These are phyloP conservation scores for Rhododendron mucronatum DNA, from an alignment of 148 eudicot species.

Conservation along the genomic window DNA sequence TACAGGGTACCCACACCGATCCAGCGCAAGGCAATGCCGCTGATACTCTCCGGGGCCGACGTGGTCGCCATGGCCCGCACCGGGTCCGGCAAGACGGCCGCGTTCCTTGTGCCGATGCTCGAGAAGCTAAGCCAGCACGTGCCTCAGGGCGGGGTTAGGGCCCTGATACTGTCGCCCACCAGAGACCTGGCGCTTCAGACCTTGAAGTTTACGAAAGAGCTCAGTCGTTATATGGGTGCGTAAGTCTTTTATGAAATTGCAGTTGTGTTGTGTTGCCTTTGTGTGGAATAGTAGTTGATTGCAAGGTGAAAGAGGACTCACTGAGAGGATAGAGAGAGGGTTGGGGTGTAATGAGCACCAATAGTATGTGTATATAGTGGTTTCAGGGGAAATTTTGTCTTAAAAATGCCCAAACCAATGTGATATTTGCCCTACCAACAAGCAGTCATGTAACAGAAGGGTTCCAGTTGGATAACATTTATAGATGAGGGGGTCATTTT, in stretches of 20 bases:
- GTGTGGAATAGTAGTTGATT: neutral
- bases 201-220: slow-evolving; percentile 65
- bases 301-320: neutral
- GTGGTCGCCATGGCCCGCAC: slow-evolving; percentile 98
- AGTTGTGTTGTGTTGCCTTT: neutral
- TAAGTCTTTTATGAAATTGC: neutral
- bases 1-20: slow-evolving; percentile 92
- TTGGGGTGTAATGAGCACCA: too few relatives aligned
- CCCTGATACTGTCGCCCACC: slow-evolving; percentile 74
- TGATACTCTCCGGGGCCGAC: slow-evolving; percentile 69
- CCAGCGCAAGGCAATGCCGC: slow-evolving; percentile 91
- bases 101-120: slow-evolving; percentile 87
- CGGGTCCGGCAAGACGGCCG: slow-evolving; percentile 97
- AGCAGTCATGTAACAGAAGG: too few relatives aligned
- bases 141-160: slow-evolving; percentile 78
- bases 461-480: too few relatives aligned
- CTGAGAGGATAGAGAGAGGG: too few relatives aligned
- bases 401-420: too few relatives aligned
- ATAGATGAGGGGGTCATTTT: too few relatives aligned
- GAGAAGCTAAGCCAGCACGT: slow-evolving; percentile 72
- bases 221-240: slow-evolving; percentile 65
- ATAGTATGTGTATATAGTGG: too few relatives aligned
- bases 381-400: too few relatives aligned
- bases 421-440: too few relatives aligned
- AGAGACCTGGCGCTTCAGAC: slow-evolving; percentile 96